These are phyloP conservation scores for Heliamphora pulchella DNA, from an alignment of 179 eudicot genomes.

Conservation along the genomic window DNA sequence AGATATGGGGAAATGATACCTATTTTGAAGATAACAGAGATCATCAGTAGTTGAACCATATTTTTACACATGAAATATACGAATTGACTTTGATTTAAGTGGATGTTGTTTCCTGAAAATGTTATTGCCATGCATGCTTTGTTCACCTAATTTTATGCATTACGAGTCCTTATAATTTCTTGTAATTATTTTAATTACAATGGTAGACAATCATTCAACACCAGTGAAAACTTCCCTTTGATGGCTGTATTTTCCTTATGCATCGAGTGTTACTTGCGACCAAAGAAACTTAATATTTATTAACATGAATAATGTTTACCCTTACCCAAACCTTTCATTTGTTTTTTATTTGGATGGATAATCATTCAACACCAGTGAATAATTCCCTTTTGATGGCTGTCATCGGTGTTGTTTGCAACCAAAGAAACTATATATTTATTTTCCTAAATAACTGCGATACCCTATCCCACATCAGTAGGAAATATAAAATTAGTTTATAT, in stretches of 20 bases:
- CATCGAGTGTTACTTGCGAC: no score
- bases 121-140: background rate
- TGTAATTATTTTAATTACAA: background rate
- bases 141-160: background rate
- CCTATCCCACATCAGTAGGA: no score
- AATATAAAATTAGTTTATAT: no score
- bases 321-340: no score
- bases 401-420: background rate
- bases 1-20: background rate
- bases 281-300: no score
- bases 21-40: background rate
- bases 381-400: no score
- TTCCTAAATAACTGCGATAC: background rate
- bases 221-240: background rate
- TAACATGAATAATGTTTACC: no score
- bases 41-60: background rate
- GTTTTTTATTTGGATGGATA: no score
- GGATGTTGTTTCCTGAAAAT: background rate
- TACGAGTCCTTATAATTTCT: background rate
- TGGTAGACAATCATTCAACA: no score
- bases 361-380: no score
- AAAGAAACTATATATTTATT: background rate
- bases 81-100: background rate
- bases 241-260: background rate
- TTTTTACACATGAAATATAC: background rate